phyloP scores from a whole-genome alignment of 1,139 yeast genomes.

The Yamadazyma songkhlaensis region DNA sequence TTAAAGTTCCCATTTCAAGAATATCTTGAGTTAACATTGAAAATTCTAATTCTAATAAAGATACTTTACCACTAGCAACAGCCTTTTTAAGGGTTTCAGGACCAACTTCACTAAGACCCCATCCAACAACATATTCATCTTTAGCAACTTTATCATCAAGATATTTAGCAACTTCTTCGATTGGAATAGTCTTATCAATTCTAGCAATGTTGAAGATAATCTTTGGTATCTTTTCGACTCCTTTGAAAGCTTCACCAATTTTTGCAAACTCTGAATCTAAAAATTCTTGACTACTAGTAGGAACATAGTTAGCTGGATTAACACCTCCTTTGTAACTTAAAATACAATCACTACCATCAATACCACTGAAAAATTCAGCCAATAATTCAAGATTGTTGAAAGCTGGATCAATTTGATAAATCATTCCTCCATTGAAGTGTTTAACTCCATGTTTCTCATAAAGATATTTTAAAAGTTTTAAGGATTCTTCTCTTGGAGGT shows the following conservation, averaged over 20 bases:
- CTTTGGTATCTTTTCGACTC: constrained; percentile 30
- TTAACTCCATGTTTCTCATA: constrained; percentile 42
- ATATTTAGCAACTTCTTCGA: constrained; percentile 48
- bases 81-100: constrained; percentile 60
- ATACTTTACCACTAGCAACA: constrained; percentile 43
- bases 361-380: constrained; percentile 34
- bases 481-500: constrained; percentile 44
- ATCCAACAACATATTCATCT: constrained; percentile 62
- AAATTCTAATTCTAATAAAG: constrained; percentile 72
- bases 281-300: constrained; percentile 48
- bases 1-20: constrained; percentile 57
- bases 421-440: constrained; percentile 71
- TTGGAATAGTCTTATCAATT: constrained; percentile 49
- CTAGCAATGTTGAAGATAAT: constrained; percentile 72
- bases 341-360: constrained; percentile 44
- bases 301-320: constrained; percentile 22
- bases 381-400: constrained; percentile 44
- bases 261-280: constrained; percentile 51
- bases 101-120: constrained; percentile 69
- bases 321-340: constrained; percentile 69
- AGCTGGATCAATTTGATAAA: constrained; percentile 58
- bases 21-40: constrained; percentile 64
- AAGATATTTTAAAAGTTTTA: constrained; percentile 47
- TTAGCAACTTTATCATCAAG: constrained; percentile 47
- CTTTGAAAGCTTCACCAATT: constrained; percentile 37